Percentiles rank a stretch among this genome's conserved stretches.
phyloP scores from a whole-genome alignment of 192 early-diverging fungal genomes.

The Gaertneriomyces sp. region DNA sequence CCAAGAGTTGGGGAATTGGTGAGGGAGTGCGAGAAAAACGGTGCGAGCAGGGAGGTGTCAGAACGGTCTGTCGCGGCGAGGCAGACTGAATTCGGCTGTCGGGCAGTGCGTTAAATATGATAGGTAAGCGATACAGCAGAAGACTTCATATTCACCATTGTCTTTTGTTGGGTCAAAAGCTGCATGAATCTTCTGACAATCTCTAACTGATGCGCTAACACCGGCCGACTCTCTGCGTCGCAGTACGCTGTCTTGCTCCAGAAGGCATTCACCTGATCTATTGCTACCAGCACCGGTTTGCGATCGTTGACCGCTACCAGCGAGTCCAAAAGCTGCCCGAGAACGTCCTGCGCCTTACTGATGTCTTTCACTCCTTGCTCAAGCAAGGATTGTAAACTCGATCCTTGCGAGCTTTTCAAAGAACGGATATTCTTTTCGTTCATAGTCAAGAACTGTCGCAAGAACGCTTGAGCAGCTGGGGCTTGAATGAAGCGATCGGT shows the following conservation, averaged over 20 bases:
- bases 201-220: conserved; percentile 14
- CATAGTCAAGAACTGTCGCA: conserved; percentile 12
- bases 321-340: conserved; percentile 14
- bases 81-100: neutral
- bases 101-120: too few relatives aligned
- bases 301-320: conserved; percentile 6
- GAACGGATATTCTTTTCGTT: neutral
- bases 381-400: conserved; percentile 3
- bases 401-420: neutral
- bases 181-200: neutral
- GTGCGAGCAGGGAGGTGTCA: conserved; percentile 16
- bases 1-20: neutral
- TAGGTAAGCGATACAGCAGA: too few relatives aligned
- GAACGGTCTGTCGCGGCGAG: conserved; percentile 16
- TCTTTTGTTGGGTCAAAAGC: conserved; percentile 6
- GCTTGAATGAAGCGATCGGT: conserved; percentile 8
- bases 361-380: conserved; percentile 8
- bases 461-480: neutral
- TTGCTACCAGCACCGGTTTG: conserved; percentile 8
- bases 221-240: conserved; percentile 12
- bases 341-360: conserved; percentile 1
- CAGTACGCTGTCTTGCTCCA: conserved; percentile 23
- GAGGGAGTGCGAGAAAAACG: conserved; percentile 7
- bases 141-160: neutral
- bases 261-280: conserved; percentile 24